These are phyloP conservation scores for Psidium friedrichsthalianum DNA, from an alignment of 345 rosid genomes.

Conservation along the genomic window DNA sequence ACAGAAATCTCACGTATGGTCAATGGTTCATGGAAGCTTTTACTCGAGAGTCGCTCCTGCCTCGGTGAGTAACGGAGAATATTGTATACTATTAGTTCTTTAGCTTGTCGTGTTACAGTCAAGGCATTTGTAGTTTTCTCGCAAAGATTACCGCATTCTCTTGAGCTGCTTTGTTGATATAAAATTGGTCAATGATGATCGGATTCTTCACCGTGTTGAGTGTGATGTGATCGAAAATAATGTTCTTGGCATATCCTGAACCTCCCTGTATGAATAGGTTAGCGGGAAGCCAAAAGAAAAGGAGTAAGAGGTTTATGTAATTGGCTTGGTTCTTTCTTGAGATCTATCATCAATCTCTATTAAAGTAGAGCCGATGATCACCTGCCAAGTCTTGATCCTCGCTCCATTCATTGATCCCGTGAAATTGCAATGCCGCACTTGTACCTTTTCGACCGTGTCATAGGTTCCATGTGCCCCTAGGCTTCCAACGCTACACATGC, in stretches of 20 bases:
- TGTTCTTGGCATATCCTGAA: slow-evolving; percentile 9
- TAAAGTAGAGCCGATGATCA: background rate
- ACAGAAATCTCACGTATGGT: background rate
- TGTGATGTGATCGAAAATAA: slow-evolving; percentile 11
- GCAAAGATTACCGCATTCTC: background rate
- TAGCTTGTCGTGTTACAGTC: background rate
- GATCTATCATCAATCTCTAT: background rate
- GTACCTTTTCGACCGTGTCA: slow-evolving; percentile 24
- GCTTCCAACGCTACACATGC: slow-evolving; percentile 41
- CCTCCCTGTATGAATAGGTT: slow-evolving; percentile 7
- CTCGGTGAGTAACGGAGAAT: background rate
- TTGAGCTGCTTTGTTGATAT: background rate
- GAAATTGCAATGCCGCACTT: slow-evolving; percentile 27
- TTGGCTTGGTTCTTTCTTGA: background rate
- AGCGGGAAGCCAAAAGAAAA: background rate
- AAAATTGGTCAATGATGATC: slow-evolving; percentile 21
- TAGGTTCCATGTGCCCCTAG: slow-evolving; percentile 19
- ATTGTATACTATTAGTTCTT: background rate
- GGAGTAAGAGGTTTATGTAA: background rate
- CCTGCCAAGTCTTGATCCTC: slow-evolving; percentile 53
- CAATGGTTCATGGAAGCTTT: background rate
- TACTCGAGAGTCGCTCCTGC: background rate
- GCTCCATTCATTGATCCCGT: slow-evolving; percentile 27
- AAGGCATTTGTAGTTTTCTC: background rate
- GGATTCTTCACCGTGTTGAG: slow-evolving; percentile 5